Evolutionary conservation across 768 basidiomycete species (phyloP).

Genomic region (Tylopilus sp.): DNA sequence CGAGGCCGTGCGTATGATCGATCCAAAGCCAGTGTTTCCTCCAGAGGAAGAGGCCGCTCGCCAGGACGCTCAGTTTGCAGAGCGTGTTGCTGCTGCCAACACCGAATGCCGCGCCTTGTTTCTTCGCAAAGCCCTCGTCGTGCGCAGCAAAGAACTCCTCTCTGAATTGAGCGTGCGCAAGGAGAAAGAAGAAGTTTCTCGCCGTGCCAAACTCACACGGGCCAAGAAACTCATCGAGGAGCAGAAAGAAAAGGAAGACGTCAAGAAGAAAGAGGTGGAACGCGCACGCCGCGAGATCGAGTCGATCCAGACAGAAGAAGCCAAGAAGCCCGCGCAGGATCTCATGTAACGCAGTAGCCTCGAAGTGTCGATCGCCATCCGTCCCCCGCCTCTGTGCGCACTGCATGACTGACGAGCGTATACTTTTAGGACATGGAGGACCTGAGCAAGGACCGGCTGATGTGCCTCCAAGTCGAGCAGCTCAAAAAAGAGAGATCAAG

Average conservation of each 20-base stretch:
- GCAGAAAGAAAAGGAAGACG: constrained; percentile 59
- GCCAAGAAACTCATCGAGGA: constrained; percentile 70
- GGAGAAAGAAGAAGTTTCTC: constrained; percentile 83
- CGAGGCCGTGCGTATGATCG: constrained; percentile 57
- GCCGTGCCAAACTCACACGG: constrained; percentile 64
- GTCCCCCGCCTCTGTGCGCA: too few relatives aligned
- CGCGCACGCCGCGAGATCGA: constrained; percentile 68
- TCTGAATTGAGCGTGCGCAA: constrained; percentile 81
- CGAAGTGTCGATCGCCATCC: constrained; percentile 66
- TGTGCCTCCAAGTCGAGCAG: too few relatives aligned
- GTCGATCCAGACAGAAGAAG: constrained; percentile 59
- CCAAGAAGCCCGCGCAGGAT: constrained; percentile 82
- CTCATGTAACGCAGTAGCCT: constrained; percentile 77
- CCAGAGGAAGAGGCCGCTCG: constrained; percentile 40
- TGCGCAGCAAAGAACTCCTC: constrained; percentile 79
- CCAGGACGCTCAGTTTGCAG: constrained; percentile 53
- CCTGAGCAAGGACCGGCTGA: too few relatives aligned
- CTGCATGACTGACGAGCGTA: too few relatives aligned
- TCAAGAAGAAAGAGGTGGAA: constrained; percentile 67
- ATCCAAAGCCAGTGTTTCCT: constrained; percentile 37
- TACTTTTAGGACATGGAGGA: too few relatives aligned
- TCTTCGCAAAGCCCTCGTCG: constrained; percentile 75
- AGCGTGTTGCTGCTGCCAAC: constrained; percentile 61
- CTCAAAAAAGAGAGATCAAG: constrained; percentile 96
- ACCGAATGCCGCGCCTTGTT: constrained; percentile 73